Evolutionary conservation across 371 early-diverging fungal genomes (phyloP).

Genomic region (Mortierella sp.): DNA sequence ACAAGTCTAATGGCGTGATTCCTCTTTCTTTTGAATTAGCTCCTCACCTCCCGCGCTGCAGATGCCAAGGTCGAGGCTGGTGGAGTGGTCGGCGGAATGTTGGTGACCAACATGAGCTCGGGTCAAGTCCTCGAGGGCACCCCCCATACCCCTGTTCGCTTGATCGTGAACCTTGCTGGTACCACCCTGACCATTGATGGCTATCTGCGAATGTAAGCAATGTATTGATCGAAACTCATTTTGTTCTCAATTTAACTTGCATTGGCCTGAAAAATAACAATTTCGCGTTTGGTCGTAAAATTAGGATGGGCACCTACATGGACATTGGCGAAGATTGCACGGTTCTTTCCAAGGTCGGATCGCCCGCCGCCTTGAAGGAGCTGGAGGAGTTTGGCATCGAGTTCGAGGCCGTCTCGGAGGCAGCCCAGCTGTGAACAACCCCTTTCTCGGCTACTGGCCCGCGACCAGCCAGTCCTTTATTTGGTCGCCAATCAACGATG

Average conservation of each 20-base stretch:
- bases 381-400: slow-evolving; percentile 18
- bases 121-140: slow-evolving; percentile 10
- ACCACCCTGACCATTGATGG: background rate
- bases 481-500: background rate
- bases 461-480: background rate
- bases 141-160: slow-evolving; percentile 13
- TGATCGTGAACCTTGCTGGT: slow-evolving; percentile 36
- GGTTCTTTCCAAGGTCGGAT: slow-evolving; percentile 25
- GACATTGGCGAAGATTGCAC: slow-evolving; percentile 32
- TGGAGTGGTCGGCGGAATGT: slow-evolving; percentile 15
- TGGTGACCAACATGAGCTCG: slow-evolving; percentile 19
- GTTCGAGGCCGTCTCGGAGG: slow-evolving; percentile 11
- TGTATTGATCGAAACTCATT: background rate
- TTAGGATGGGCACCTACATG: slow-evolving; percentile 45
- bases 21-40: background rate
- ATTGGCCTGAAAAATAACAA: no score
- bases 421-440: background rate
- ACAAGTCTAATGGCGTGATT: background rate
- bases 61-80: slow-evolving; percentile 14
- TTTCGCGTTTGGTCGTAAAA: background rate
- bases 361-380: slow-evolving; percentile 8
- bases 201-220: slow-evolving; percentile 37
- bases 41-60: slow-evolving; percentile 2
- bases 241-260: background rate
- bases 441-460: background rate